A percentile compares a stretch with the other conserved stretches of the same genome.
These are phyloP conservation scores for Tuber borchii DNA, from an alignment of 495 filamentous ascomycete species.

Conservation along the genomic window DNA sequence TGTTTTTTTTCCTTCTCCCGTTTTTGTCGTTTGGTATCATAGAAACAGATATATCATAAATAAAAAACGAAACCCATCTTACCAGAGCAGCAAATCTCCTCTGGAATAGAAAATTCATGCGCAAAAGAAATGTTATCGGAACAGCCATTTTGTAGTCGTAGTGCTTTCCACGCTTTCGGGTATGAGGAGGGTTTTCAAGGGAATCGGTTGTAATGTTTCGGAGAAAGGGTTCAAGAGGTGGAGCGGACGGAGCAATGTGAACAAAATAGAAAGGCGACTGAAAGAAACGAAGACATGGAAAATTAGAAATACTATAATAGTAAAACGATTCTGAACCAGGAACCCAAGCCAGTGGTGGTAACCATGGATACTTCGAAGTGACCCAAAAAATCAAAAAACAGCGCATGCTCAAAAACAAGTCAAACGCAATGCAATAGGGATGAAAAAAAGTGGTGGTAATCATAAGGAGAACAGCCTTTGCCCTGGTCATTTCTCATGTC, in stretches of 20 bases:
- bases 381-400: background rate
- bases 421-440: background rate
- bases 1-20: background rate
- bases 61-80: background rate
- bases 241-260: background rate
- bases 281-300: background rate
- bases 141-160: background rate
- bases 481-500: background rate
- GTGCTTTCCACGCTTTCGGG: background rate
- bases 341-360: constrained; percentile 1
- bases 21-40: background rate
- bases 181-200: background rate
- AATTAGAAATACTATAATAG: background rate
- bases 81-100: background rate
- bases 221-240: background rate
- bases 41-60: background rate
- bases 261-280: background rate
- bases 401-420: background rate
- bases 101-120: background rate
- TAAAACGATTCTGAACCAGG: background rate
- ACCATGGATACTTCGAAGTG: background rate
- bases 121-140: background rate
- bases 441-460: background rate
- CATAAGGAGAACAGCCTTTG: background rate
- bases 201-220: background rate